Evolutionary conservation across 495 filamentous ascomycete species (phyloP), one percentile per base, ranked within the genome.

Genomic region (Neurospora sp.): DNA sequence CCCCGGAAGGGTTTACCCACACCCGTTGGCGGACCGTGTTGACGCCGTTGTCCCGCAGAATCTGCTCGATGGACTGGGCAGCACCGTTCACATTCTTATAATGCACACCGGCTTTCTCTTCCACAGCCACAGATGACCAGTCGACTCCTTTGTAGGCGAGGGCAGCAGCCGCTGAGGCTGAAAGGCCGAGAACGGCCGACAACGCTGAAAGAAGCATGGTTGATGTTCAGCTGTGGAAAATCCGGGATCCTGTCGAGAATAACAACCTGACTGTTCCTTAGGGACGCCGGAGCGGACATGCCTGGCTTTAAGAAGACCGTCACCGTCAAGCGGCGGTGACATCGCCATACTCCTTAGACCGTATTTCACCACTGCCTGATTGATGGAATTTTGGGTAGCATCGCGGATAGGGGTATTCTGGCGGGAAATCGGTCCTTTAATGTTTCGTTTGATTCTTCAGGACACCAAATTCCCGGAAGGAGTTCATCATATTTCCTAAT

Each of bases 1-100:
- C 89, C 73, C 89, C 85, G 10, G 83, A 79, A 0, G 90, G 90
- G 73, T 90, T 91, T 44, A 93, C 91, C 91, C 90, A 93, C 31
- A 93, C 74, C 22, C 92, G 86, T 76, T 93, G 91, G 17, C 91
- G 88, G 40, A 93, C 85, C 3, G 89, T 91, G 76, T 91, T 93
- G 70, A 92, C 86, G 4, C 91, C 92, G 42, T 84, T 87, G 40
- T 83, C 84, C 12, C 84, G 86, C 1, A 93, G 79, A 70, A 93
- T 92, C 3, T 79, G 83, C 74, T 93, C 92, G 1, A 93, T 82
- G 2, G 86, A 78, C 75, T 89, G 82, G 0, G 79, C 79, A 7
- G 81, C 79, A 14, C 90, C 89, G 70, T 82, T 83, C 1, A 81
- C 73, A 69, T 85, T 88, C 76, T 87, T 90, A 81, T 90, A 94